Base-by-base conservation (phyloP, 352 stramenopile genomes). In the Phytopythium vexans region DNA sequence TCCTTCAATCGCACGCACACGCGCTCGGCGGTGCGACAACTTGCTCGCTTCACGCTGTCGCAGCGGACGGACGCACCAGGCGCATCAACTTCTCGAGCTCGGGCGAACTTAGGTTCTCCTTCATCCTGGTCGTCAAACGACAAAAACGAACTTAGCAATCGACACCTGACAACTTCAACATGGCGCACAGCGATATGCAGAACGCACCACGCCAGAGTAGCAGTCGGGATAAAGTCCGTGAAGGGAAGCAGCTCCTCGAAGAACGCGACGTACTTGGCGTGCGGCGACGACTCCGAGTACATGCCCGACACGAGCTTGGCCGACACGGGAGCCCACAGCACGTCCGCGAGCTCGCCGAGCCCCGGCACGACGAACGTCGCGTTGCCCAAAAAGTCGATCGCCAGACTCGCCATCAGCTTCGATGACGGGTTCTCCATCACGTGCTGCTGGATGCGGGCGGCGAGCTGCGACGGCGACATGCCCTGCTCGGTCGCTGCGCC, bases 151-250 rank as follows among this genome's bases (percentile, higher is more conserved):
- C 31, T 48, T 35, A 40, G 35, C n/a, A 15, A 54, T 41, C 31
- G 7, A 43, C 40, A 11, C 7, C 1, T 10, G 6, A 4, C 43
- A 15, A 27, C 47, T 52, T 52, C 47, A 52, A 44, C 47, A 32
- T 31, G n/a, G 10, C 39, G 16, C 35, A 44, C 8, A 52, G 21
- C 7, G 4, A 41, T 6, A 15, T 14, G 8, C 8, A 33, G 14
- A 21, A 50, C 70, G 6, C 51, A 89, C 92, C 94, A 98, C 9
- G 89, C 92, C 36, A 98, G 54, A 2, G 89, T 97, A 8, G 94
- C 95, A n/a, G 87, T 96, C 9, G 95, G 95, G 41, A 98, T 88
- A 37, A 97, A 79, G 66, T 98, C 95, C 10, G 95, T 98, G 72
- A 98, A 98, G 1, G 95, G 95, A 45, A 98, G 59, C 12, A 94